A percentile compares a stretch with the other conserved stretches of the same genome.
Evolutionary conservation across 441 rosid genomes (phyloP).

Genomic region (Erodium chrysanthum): DNA sequence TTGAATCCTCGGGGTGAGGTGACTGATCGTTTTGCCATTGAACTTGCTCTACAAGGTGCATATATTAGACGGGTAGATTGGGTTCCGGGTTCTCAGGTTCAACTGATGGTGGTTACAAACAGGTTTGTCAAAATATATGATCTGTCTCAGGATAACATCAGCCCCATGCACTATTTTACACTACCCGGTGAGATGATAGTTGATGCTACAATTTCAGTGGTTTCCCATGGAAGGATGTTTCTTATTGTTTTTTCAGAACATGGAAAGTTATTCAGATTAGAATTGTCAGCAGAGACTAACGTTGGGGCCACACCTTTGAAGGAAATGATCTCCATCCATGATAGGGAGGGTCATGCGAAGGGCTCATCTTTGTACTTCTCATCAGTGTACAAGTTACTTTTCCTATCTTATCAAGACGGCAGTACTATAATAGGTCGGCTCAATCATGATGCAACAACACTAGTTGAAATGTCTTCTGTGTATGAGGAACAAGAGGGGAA

Average conservation of each 20-base stretch:
- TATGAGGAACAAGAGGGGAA: slow-evolving; percentile 80
- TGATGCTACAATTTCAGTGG: slow-evolving; percentile 80
- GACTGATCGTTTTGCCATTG: slow-evolving; percentile 94
- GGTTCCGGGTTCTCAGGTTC: slow-evolving; percentile 99
- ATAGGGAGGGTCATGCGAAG: slow-evolving; percentile 58
- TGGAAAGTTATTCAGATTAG: slow-evolving; percentile 75
- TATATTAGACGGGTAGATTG: slow-evolving; percentile 82
- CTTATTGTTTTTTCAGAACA: slow-evolving; percentile 87
- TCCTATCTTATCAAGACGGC: slow-evolving; percentile 87
- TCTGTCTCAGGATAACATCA: slow-evolving; percentile 91
- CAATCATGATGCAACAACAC: slow-evolving; percentile 56
- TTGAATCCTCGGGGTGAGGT: slow-evolving; percentile 97
- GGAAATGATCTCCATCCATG: slow-evolving; percentile 63
- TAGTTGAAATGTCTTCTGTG: slow-evolving; percentile 60
- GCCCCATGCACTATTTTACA: slow-evolving; percentile 93
- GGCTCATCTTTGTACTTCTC: slow-evolving; percentile 91
- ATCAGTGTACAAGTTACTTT: slow-evolving; percentile 64
- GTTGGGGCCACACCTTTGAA: slow-evolving; percentile 84
- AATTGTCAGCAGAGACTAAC: slow-evolving; percentile 67
- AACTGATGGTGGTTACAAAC: slow-evolving; percentile 87
- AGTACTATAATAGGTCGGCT: slow-evolving; percentile 75
- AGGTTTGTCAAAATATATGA: slow-evolving; percentile 94
- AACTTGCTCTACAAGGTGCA: slow-evolving; percentile 97
- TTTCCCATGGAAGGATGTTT: slow-evolving; percentile 76
- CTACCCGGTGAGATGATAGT: slow-evolving; percentile 74